Base-by-base conservation (phyloP, 495 filamentous ascomycete species). In the Beverwykella pulmonaria region DNA sequence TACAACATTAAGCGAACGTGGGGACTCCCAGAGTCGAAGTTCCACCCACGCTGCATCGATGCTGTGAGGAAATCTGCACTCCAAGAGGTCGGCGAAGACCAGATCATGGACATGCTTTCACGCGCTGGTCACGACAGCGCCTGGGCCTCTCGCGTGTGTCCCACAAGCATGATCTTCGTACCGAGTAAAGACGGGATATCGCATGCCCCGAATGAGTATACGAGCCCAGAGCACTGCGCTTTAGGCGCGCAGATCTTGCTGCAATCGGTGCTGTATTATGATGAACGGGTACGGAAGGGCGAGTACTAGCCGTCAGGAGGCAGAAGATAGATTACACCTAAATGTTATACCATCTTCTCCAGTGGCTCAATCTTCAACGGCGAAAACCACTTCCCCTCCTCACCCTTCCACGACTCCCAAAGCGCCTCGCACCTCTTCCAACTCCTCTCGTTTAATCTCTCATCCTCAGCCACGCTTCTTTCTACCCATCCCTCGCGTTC, bases 101-200 rank as follows among this genome's bases (percentile, higher is more conserved):
- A 65, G 44, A 62, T 68, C 22, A 65, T 68, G 59, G 69, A 71
- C 15, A 71, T 70, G 63, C 56, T 53, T 25, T 57, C 49, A 10
- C 23, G 54, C 49, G 68, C 68, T 10, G 70, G 70, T 1, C 70
- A 72, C 41, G 70, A 72, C 53, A 63, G 58, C 39, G 70, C 63
- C 1, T 72, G 63, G 61, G 70, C 70, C 0, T 66, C 61, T 15
- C 46, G 70, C 3, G 63, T 69, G 1, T 59, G 63, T 26, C 70
- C 70, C 12, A 72, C 70, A 19, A 67, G 66, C 49, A 72, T 72
- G 70, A 67, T 72, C 12, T 72, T 72, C 49, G 70, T 67, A 5
- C 65, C 66, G 23, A 57, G 25, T 17, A 72, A 72, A 36, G 67
- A 70, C 32, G 70, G 70, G 17, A 66, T 72, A 15, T 50, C 34